Evolutionary conservation across 78 protist genomes (phyloP).

Genomic region (Dictyostelium intermedium): DNA sequence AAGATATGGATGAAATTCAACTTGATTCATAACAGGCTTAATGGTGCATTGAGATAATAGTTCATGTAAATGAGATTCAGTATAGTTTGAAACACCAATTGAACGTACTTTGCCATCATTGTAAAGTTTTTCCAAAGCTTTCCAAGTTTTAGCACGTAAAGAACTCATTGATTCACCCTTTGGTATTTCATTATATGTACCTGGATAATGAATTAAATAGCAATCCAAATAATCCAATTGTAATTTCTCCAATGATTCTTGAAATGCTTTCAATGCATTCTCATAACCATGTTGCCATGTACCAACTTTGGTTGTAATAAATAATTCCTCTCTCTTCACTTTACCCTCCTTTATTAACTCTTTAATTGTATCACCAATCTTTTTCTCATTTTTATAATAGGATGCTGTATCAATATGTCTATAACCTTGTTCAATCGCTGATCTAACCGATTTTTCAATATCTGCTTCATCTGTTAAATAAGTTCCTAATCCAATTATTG

Average conservation of each 20-base stretch:
- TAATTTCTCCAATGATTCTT: constrained; percentile 6
- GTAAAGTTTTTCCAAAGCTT: constrained; percentile 41
- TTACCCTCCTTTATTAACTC: constrained; percentile 4
- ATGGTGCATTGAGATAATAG: not conserved
- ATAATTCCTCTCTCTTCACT: constrained; percentile 81
- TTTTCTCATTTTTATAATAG: constrained; percentile 52
- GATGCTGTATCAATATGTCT: constrained; percentile 81
- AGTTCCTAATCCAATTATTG: constrained; percentile 58
- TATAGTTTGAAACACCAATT: constrained; percentile 86
- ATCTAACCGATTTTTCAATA: constrained; percentile 1
- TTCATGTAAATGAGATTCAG: constrained; percentile 37
- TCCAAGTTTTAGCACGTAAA: constrained; percentile 13
- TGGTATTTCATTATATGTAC: not conserved
- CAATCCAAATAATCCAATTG: constrained; percentile 48
- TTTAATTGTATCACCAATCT: constrained; percentile 44
- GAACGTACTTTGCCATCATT: constrained; percentile 28
- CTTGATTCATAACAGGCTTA: constrained; percentile 85
- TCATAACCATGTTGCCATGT: constrained; percentile 42
- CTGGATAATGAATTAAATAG: constrained; percentile 69
- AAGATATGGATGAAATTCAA: constrained; percentile 82
- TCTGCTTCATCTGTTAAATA: not conserved
- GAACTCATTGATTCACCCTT: not conserved
- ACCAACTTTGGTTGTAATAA: constrained; percentile 54
- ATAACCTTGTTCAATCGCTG: constrained; percentile 42
- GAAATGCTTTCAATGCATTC: constrained; percentile 9